Conservation (phyloP, 177 flowering plant species). For the Vitis hybrid region DNA sequence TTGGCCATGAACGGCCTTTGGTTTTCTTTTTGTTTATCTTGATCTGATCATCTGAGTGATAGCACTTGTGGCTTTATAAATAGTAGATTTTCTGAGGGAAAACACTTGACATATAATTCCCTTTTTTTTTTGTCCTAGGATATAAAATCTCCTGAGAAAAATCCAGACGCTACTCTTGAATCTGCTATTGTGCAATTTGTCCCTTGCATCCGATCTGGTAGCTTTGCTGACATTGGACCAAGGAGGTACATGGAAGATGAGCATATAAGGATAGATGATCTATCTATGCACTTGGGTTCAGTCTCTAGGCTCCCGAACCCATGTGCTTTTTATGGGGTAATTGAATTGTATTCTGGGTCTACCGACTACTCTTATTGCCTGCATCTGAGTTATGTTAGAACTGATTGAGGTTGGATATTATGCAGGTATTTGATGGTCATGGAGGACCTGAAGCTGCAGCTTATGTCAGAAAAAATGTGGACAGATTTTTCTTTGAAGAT, state of each 20-base stretch:
- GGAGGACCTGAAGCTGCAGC: conserved; percentile 48
- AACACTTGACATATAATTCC: neutral
- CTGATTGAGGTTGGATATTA: neutral
- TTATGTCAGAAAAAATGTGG: conserved; percentile 27
- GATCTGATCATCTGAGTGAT: neutral
- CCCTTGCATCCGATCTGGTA: conserved; percentile 52
- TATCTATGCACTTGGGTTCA: conserved; percentile 37
- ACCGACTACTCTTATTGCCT: neutral
- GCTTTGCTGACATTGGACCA: conserved; percentile 51
- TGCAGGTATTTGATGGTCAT: conserved; percentile 46
- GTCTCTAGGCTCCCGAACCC: conserved; percentile 37
- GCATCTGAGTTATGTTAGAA: neutral
- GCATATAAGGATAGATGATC: conserved; percentile 52
- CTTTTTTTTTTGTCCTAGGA: conserved; percentile 22
- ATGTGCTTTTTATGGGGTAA: conserved; percentile 77
- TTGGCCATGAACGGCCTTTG: neutral
- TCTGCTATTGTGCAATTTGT: conserved; percentile 21
- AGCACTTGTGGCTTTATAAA: neutral
- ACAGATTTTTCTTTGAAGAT: conserved; percentile 33
- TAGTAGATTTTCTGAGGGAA: neutral
- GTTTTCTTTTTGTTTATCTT: neutral
- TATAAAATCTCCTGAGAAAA: conserved; percentile 14
- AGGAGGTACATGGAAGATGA: conserved; percentile 61
- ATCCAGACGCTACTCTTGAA: conserved; percentile 21
- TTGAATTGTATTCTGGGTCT: neutral